A percentile compares a stretch with the other conserved stretches of the same genome.
phyloP scores from a whole-genome alignment of 495 filamentous ascomycete genomes.

The Extremus antarcticus region DNA sequence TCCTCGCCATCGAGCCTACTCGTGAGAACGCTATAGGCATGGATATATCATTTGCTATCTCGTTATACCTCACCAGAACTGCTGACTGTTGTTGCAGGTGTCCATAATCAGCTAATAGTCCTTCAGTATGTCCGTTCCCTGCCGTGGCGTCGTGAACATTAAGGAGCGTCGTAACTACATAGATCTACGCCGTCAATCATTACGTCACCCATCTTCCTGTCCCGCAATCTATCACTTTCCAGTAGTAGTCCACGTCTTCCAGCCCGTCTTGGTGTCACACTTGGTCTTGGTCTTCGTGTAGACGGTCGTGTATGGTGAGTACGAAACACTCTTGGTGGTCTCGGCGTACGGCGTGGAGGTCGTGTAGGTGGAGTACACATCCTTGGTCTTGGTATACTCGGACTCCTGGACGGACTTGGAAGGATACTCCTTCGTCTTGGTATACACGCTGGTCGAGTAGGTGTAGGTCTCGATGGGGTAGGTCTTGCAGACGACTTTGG shows the following conservation, averaged over 20 bases:
- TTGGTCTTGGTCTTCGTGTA: neutral
- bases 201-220: too few species aligned
- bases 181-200: neutral
- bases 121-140: too few species aligned
- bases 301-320: neutral
- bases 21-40: too few species aligned
- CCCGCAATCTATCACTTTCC: neutral
- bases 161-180: neutral
- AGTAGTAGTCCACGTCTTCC: slow-evolving; percentile 1
- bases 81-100: too few species aligned
- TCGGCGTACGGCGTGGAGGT: neutral
- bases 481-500: neutral
- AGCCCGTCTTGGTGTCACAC: neutral
- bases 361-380: neutral
- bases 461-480: neutral
- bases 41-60: too few species aligned
- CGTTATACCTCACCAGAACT: too few species aligned
- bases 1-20: too few species aligned
- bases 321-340: neutral
- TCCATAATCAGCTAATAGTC: too few species aligned
- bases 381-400: neutral
- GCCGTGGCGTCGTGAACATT: too few species aligned
- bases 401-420: neutral
- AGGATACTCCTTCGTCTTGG: neutral
- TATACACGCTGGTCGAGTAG: neutral